Evolutionary conservation across 306 rosid species (phyloP).

Genomic region (Lablab purpureus): DNA sequence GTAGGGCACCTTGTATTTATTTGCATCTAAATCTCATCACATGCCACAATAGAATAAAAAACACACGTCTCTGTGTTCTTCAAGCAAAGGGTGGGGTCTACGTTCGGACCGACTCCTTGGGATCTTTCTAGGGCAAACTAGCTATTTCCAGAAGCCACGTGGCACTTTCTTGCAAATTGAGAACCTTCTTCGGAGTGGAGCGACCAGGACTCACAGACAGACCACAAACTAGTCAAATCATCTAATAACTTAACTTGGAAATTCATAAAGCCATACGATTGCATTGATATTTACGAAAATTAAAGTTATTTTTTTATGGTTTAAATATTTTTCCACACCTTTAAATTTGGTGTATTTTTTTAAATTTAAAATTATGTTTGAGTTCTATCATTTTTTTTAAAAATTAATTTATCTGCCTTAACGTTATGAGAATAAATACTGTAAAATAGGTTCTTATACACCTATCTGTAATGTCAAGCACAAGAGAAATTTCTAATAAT

Average conservation of each 20-base stretch:
- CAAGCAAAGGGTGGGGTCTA: constrained; percentile 36
- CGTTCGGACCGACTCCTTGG: constrained; percentile 41
- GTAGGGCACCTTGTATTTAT: constrained; percentile 10
- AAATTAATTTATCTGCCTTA: too few species aligned
- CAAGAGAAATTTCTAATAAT: too few species aligned
- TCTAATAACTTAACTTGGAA: not conserved
- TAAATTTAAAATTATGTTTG: too few species aligned
- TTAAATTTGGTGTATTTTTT: too few species aligned
- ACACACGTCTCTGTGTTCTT: constrained; percentile 8
- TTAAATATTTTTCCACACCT: too few species aligned
- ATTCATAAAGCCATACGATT: too few species aligned
- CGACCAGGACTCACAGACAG: not conserved
- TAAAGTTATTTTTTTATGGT: too few species aligned
- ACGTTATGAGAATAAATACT: too few species aligned
- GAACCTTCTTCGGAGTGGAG: constrained; percentile 35
- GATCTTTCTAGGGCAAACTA: constrained; percentile 50
- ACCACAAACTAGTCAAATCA: not conserved
- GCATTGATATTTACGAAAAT: too few species aligned
- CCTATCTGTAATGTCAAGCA: too few species aligned
- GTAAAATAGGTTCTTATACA: too few species aligned
- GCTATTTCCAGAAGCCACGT: constrained; percentile 59
- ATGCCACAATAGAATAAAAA: constrained; percentile 17
- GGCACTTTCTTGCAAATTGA: constrained; percentile 34
- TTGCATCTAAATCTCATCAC: not conserved
- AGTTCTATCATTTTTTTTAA: too few species aligned